Evolutionary conservation across 306 rosid species (phyloP), one percentile per base, ranked within the genome.

Genomic region (Citrullus colocynthis): DNA sequence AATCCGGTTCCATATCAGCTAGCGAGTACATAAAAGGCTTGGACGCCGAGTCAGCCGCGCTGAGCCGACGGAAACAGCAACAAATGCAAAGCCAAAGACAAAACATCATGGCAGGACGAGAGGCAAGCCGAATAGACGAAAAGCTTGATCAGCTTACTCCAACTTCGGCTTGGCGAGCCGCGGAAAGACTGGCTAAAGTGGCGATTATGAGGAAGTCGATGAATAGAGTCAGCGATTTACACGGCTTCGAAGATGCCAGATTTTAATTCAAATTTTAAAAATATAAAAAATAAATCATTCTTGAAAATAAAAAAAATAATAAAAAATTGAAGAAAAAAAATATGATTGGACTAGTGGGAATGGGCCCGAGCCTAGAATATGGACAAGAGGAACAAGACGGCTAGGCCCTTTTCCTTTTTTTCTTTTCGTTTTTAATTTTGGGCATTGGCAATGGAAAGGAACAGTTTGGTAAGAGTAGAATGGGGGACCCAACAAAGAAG

Each of bases 231-330:
- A 96, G 99, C 78, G 99, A 96, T 42, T 81, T 96, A 76, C 99
- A 96, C 88, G 99, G 99, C 42, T 96, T 96, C 54, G 99, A 96
- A 79, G 91, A 92, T 65, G 99, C 99, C 75, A 91, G 99, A 89
- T 96, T 96, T 85, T 96, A 95, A 86, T 61, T 85, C 69, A n/a
- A 75, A n/a, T 13, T 66, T 69, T 41, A 30, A 57, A 13, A 52
- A 6, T 0, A 52, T 52, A n/a, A 42, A 49, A 36, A 42, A 72
- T 18, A 73, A 70, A 44, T 21, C 75, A 70, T 67, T 67, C 74
- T 67, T 67, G 74, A 41, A 67, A 67, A 65, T 65, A 67, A 67
- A 42, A n/a, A 16, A 66, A 65, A 36, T n/a, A 61, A 60, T 28
- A 60, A 63, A 63, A 15, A 63, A 36, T 1, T 24, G 28, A 24